Evolutionary conservation across 345 rosid genomes (phyloP), one percentile per base, ranked within the genome.

Genomic region (Eutrema heterophyllum): DNA sequence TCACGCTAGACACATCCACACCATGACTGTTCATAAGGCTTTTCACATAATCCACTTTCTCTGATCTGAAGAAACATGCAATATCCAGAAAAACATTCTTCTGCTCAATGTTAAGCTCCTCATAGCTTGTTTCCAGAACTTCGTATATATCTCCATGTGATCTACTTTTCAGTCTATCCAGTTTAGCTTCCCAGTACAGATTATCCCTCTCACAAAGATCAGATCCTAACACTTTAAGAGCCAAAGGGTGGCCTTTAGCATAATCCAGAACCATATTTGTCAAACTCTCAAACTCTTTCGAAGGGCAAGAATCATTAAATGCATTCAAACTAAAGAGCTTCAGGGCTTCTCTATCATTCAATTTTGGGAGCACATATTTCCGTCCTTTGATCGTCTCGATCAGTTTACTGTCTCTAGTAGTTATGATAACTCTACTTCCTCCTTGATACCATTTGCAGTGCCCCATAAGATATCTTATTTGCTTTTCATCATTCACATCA

Each of bases 21-120:
- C 67, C 53, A 64, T 56, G 72, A 30, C 61, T 39, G 5, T 61
- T 79, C 0, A 81, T 69, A 9, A 81, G 61, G 39, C 41, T 41
- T 41, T 10, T 62, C 16, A 81, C 77, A 21, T 9, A 7, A 7
- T 72, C 65, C 12, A 16, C 62, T 0, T 52, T 39, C 18, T 48
- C 55, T 4, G 82, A 77, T 33, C 72, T 79, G 30, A 81, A 81
- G 74, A 83, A 83, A 51, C 83, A 81, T 16, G 83, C 85, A 65
- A 85, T 80, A 50, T 83, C 87, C n/a, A 81, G 76, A 70, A 85
- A 85, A 7, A 83, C n/a, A 9, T 38, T 44, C 69, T 81, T 72
- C 56, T 72, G 75, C 27, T 71, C 50, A 29, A 36, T 36, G 40
- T 53, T 50, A n/a, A 85, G 76, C n/a, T 77, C 81, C 55, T 85